Base-by-base conservation (phyloP, 2,329 filamentous ascomycete genomes). In the Alternaria alternata region DNA sequence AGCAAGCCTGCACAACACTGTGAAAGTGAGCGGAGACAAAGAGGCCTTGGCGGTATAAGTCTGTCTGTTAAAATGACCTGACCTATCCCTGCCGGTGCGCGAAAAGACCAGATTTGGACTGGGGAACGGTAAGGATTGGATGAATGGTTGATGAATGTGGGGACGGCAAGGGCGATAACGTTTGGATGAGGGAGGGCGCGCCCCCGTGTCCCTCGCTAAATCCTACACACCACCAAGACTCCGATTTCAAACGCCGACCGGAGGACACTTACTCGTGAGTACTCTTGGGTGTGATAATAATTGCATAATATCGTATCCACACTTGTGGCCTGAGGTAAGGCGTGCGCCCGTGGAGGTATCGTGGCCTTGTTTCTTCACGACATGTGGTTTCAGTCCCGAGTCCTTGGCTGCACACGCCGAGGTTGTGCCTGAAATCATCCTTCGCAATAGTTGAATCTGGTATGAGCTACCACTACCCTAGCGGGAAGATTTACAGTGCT, bases 151-250 rank as follows among this genome's bases (percentile, higher is more conserved):
- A 34, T 20, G 34, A 16, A 12, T 39, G 54, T 30, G 34, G 34
- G 32, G 52, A 47, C 57, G 57, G 53, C 34, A 46, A 32, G 44
- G 52, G 52, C 57, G 39, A 51, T 26, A 59, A 47, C 22, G 57
- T 55, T 36, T 55, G 28, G 44, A 55, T 36, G 36, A 44, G 56
- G 42, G 18, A 48, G 32, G 32, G 51, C 51, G 41, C 32, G 24
- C 30, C 54, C 44, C 57, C 44, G 30, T 38, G 30, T 49, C 16
- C 34, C 51, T 43, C 46, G 51, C 57, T 30, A 41, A 55, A 53
- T 53, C 48, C 55, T 57, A 30, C 43, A 36, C 44, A 55, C 57
- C 24, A 46, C 41, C 51, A 59, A 46, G 47, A 54, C 42, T 44
- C 52, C 43, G 32, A 36, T 26, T 16, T 46, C 38, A 49, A 32